These are phyloP conservation scores for Warburgia ugandensis DNA, from an alignment of 164 flowering plant species.

Conservation along the genomic window DNA sequence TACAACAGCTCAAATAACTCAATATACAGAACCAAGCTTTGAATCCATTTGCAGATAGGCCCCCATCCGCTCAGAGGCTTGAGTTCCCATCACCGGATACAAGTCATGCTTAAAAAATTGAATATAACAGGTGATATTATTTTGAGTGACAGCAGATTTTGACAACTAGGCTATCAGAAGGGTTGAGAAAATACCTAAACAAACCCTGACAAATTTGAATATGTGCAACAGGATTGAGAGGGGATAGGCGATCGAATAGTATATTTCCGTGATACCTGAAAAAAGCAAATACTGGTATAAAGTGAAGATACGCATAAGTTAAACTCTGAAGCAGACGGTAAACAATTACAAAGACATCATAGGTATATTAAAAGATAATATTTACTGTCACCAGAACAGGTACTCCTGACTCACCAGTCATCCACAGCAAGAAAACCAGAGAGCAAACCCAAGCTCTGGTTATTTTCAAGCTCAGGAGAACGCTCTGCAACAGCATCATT, in stretches of 20 bases:
- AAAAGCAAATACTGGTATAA: neutral
- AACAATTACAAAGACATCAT: neutral
- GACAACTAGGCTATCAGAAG: too few species aligned
- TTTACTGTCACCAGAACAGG: too few species aligned
- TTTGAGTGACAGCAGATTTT: neutral
- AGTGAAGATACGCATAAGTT: too few species aligned
- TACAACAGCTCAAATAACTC: neutral
- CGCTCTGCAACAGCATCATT: conserved; percentile 71
- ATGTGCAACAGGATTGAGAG: conserved; percentile 86
- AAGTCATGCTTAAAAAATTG: too few species aligned
- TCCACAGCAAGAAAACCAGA: conserved; percentile 85
- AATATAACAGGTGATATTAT: neutral
- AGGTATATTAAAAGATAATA: too few species aligned
- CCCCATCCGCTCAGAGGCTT: too few species aligned
- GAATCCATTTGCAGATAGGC: neutral
- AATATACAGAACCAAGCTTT: neutral
- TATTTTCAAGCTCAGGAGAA: conserved; percentile 64
- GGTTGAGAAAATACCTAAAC: conserved; percentile 54
- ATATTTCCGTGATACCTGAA: conserved; percentile 83
- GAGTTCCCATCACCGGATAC: too few species aligned
- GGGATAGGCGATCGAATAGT: conserved; percentile 72
- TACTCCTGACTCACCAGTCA: conserved; percentile 56
- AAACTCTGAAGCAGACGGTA: neutral
- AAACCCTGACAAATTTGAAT: conserved; percentile 65
- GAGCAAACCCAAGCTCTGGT: conserved; percentile 83